Evolutionary conservation across 2,329 filamentous ascomycete genomes (phyloP).

Genomic region (Tricladium varicosporioides): DNA sequence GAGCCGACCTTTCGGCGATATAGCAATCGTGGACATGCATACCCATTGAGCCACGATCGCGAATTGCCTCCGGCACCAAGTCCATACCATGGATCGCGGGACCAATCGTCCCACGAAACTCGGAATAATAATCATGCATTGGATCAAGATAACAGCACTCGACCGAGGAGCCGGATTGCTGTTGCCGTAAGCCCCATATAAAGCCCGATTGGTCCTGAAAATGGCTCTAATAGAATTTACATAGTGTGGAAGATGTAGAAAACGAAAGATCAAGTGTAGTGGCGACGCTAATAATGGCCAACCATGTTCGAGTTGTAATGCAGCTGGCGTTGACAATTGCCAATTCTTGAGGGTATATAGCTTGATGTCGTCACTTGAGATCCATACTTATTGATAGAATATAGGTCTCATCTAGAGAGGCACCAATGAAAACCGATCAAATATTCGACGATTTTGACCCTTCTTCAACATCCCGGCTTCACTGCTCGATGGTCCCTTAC

Average conservation of each 20-base stretch:
- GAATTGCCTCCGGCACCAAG: slow-evolving; percentile 16
- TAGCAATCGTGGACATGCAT: slow-evolving; percentile 23
- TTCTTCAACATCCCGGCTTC: slow-evolving; percentile 24
- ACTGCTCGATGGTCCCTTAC: slow-evolving; percentile 23
- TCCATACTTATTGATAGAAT: slow-evolving; percentile 12
- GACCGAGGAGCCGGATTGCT: slow-evolving; percentile 44
- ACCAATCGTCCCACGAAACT: slow-evolving; percentile 19
- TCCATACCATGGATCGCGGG: slow-evolving; percentile 20
- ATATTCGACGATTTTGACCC: slow-evolving; percentile 24
- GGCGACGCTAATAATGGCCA: slow-evolving; percentile 78
- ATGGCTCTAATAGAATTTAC: neutral
- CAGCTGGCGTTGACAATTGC: slow-evolving; percentile 68
- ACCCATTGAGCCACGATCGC: slow-evolving; percentile 30
- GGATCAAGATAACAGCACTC: slow-evolving; percentile 25
- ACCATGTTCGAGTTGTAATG: slow-evolving; percentile 77
- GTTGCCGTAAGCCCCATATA: slow-evolving; percentile 43
- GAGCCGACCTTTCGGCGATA: slow-evolving; percentile 26
- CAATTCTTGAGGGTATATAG: slow-evolving; percentile 73
- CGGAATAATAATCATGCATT: slow-evolving; percentile 21
- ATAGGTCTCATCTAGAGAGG: slow-evolving; percentile 31
- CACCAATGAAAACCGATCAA: slow-evolving; percentile 27
- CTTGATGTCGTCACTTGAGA: neutral
- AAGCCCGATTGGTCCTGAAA: slow-evolving; percentile 11
- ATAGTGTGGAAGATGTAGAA: slow-evolving; percentile 85
- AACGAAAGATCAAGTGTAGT: slow-evolving; percentile 92